phyloP scores from a whole-genome alignment of 2,329 filamentous ascomycete genomes.

The Berkeleyomyces basicola region DNA sequence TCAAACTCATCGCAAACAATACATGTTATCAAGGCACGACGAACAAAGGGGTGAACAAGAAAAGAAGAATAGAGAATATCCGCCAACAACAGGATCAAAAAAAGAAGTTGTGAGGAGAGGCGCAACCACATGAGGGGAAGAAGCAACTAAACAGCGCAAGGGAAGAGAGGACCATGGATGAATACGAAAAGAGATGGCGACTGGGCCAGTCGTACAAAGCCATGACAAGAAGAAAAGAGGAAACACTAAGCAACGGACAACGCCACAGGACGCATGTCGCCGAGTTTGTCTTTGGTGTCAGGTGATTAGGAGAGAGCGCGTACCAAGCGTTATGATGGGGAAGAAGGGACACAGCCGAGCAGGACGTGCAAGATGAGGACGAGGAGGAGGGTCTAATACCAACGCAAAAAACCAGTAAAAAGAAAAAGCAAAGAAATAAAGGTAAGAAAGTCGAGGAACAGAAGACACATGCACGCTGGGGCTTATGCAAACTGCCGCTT shows the following conservation, averaged over 20 bases:
- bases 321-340: not conserved
- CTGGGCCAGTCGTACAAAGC: not conserved
- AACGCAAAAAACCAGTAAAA: not conserved
- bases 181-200: not conserved
- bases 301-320: not conserved
- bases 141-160: not conserved
- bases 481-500: constrained; percentile 36
- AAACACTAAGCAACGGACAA: not conserved
- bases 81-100: not conserved
- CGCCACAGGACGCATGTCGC: not conserved
- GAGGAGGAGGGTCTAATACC: not conserved
- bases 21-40: no score
- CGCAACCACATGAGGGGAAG: no score
- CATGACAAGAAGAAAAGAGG: not conserved
- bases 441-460: not conserved
- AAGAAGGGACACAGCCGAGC: not conserved
- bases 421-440: not conserved
- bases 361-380: not conserved
- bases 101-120: not conserved
- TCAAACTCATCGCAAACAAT: no score
- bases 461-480: not conserved
- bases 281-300: not conserved
- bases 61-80: not conserved
- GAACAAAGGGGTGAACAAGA: not conserved
- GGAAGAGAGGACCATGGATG: not conserved